Evolutionary conservation across 768 basidiomycete genomes (phyloP).

Genomic region (Leucocoprinus birnbaumii): DNA sequence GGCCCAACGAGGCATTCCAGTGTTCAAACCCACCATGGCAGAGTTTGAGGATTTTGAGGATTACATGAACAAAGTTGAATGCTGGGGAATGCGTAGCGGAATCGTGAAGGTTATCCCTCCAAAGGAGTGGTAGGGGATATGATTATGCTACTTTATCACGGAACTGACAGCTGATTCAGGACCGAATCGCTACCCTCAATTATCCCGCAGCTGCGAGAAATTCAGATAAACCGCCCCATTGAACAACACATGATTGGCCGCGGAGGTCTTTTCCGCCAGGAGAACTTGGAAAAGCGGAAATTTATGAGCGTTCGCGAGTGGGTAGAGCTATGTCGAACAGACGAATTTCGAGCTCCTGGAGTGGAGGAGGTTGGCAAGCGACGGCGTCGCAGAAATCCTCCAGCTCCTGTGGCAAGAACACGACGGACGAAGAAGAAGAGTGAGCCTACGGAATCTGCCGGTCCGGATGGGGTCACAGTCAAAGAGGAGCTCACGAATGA

Average conservation of each 20-base stretch:
- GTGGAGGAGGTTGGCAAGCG: constrained; percentile 62
- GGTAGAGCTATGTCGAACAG: constrained; percentile 71
- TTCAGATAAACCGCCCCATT: constrained; percentile 88
- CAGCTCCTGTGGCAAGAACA: constrained; percentile 24
- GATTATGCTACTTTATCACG: constrained; percentile 16
- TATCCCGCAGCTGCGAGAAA: constrained; percentile 61
- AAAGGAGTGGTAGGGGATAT: constrained; percentile 74
- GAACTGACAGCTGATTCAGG: constrained; percentile 40
- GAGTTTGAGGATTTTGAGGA: constrained; percentile 91
- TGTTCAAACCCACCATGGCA: constrained; percentile 92
- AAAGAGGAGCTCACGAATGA: constrained; percentile 51
- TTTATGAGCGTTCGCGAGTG: constrained; percentile 86
- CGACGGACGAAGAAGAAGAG: constrained; percentile 43
- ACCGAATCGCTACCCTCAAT: constrained; percentile 69
- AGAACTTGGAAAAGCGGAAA: constrained; percentile 87
- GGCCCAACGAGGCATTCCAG: constrained; percentile 89
- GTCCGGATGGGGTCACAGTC: constrained; percentile 35
- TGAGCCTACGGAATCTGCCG: constrained; percentile 35
- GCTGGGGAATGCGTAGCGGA: constrained; percentile 88
- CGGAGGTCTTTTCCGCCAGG: constrained; percentile 83
- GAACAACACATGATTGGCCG: constrained; percentile 90
- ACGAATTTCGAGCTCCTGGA: constrained; percentile 74
- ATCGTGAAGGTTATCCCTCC: constrained; percentile 97
- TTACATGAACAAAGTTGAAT: constrained; percentile 83
- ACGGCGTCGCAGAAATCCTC: constrained; percentile 24